Evolutionary conservation across 2,329 filamentous ascomycete genomes (phyloP).

Genomic region (Xylaria sp.): DNA sequence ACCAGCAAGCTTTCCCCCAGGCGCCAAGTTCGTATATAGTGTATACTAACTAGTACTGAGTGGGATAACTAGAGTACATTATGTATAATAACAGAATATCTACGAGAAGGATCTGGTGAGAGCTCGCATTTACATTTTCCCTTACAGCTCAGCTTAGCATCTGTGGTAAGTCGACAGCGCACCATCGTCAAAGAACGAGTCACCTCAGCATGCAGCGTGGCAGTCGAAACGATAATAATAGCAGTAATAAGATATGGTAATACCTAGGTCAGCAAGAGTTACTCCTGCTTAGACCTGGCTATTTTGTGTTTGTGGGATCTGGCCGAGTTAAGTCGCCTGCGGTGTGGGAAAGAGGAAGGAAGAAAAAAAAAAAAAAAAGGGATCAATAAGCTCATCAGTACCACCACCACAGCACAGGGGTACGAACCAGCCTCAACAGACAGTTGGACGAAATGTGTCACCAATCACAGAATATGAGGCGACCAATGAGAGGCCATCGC

Average conservation of each 20-base stretch:
- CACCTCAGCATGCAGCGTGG: neutral
- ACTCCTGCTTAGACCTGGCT: neutral
- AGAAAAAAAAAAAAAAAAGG: neutral
- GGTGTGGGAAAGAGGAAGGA: neutral
- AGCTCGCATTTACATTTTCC: neutral
- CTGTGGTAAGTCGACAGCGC: conserved; percentile 18
- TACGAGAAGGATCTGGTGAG: conserved; percentile 1
- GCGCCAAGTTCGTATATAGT: neutral
- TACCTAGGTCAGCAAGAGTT: neutral
- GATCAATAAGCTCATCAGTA: neutral
- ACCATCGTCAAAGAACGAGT: neutral
- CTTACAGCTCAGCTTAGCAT: conserved; percentile 13
- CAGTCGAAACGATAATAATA: neutral
- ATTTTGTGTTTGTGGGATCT: neutral
- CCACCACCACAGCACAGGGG: neutral
- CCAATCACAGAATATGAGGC: conserved; percentile 40
- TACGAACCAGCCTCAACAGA: conserved; percentile 30
- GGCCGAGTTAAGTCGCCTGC: neutral
- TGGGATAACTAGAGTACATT: neutral
- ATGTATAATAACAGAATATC: too few relatives aligned
- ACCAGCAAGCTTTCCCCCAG: neutral
- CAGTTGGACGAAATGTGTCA: conserved; percentile 31
- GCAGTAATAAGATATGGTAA: neutral
- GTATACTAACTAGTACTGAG: too few relatives aligned
- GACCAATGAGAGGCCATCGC: conserved; percentile 37